Conservation (phyloP, 257 asterid species). For the Solanum bukasovii region DNA sequence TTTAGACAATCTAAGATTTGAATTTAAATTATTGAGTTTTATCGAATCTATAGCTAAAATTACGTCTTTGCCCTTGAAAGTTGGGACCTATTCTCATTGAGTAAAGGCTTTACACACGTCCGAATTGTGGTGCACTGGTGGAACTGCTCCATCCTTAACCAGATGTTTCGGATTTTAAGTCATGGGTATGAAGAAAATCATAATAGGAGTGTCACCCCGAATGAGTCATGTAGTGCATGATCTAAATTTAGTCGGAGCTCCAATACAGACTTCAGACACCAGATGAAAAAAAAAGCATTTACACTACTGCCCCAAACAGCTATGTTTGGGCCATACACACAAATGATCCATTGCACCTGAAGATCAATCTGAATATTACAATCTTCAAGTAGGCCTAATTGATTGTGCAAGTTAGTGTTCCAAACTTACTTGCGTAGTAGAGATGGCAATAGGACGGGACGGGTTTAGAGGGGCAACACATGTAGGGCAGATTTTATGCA, state of each 20-base stretch:
- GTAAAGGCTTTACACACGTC: background rate
- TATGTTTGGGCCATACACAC: background rate
- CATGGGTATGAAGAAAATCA: too few species aligned
- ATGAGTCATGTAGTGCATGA: background rate
- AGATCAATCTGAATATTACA: background rate
- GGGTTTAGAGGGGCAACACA: background rate
- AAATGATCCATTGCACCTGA: background rate
- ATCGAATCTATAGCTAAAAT: background rate
- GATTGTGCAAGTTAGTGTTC: background rate
- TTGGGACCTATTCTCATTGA: background rate
- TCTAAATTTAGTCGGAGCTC: too few species aligned
- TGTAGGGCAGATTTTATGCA: background rate
- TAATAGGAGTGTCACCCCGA: background rate
- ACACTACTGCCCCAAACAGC: background rate
- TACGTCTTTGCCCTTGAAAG: background rate
- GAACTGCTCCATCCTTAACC: too few species aligned
- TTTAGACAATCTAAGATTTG: background rate
- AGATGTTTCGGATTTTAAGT: too few species aligned
- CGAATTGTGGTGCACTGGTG: background rate
- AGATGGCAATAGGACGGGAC: background rate
- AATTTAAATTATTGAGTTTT: background rate
- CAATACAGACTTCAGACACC: accelerated
- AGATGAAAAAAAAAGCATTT: too few species aligned
- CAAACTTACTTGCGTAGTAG: background rate
- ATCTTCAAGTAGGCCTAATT: background rate